phyloP scores from a whole-genome alignment of 2,329 filamentous ascomycete species.

The Pseudogymnoascus sp. region DNA sequence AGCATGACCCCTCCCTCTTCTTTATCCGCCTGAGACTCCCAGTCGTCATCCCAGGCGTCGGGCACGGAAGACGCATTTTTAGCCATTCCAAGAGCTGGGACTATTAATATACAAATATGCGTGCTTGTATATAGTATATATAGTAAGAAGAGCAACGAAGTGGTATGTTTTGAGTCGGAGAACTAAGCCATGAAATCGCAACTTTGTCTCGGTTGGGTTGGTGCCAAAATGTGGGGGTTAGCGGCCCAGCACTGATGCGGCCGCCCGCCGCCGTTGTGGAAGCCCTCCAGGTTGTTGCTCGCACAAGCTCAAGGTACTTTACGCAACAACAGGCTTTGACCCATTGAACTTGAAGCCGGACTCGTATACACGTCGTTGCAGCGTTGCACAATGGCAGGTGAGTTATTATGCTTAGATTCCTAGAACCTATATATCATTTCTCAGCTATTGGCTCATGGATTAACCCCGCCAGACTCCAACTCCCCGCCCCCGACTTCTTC shows the following conservation, averaged over 20 bases:
- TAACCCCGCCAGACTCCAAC: slow-evolving; percentile 2
- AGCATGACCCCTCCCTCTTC: slow-evolving; percentile 19
- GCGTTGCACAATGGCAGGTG: background rate
- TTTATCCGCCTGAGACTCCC: slow-evolving; percentile 69
- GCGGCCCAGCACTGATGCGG: background rate
- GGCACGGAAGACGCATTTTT: slow-evolving; percentile 37
- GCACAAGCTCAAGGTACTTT: background rate
- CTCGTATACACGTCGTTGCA: background rate
- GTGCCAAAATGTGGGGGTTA: slow-evolving; percentile 5
- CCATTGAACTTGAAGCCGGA: background rate
- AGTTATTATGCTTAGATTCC: background rate
- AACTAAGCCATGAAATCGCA: slow-evolving; percentile 1
- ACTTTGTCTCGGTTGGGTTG: slow-evolving; percentile 1
- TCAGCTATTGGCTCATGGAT: background rate
- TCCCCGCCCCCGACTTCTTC: slow-evolving; percentile 7
- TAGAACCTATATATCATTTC: background rate
- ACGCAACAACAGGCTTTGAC: background rate
- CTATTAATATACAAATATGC: background rate
- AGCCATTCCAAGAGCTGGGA: background rate
- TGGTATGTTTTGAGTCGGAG: background rate
- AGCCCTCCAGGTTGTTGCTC: slow-evolving; percentile 5
- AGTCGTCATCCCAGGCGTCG: slow-evolving; percentile 85
- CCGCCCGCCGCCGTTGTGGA: background rate
- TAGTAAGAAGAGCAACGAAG: background rate
- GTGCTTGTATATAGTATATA: slow-evolving; percentile 6